These are phyloP conservation scores for Penicillium rolfsii DNA, from an alignment of 2,329 filamentous ascomycete species.

Conservation along the genomic window DNA sequence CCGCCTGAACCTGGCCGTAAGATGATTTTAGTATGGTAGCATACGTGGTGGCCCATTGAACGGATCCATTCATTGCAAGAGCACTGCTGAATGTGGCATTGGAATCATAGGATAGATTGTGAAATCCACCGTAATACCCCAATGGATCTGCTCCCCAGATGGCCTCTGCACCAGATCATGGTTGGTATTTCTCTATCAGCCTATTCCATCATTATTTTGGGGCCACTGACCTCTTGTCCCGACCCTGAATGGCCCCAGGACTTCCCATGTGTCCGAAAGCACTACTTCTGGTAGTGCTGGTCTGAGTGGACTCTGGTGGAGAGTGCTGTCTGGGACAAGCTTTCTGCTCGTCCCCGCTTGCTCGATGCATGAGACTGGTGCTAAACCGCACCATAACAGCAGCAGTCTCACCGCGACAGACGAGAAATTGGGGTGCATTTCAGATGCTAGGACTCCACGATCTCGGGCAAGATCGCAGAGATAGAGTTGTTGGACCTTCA, in stretches of 20 bases:
- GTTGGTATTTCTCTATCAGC: neutral
- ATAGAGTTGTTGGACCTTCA: neutral
- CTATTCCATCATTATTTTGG: slow-evolving; percentile 7
- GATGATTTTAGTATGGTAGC: slow-evolving; percentile 37
- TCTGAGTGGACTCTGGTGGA: slow-evolving; percentile 11
- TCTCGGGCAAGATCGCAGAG: neutral
- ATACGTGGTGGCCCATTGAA: slow-evolving; percentile 51
- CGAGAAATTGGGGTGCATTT: neutral
- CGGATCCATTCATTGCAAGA: slow-evolving; percentile 54
- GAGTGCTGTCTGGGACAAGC: neutral
- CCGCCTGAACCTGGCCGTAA: slow-evolving; percentile 38
- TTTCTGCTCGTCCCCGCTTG: neutral
- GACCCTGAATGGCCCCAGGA: slow-evolving; percentile 61
- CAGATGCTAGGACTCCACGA: neutral
- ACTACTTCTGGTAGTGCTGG: slow-evolving; percentile 10
- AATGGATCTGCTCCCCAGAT: slow-evolving; percentile 63
- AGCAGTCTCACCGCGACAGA: neutral
- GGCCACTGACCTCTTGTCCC: slow-evolving; percentile 59
- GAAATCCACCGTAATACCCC: slow-evolving; percentile 58
- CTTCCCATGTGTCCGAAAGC: slow-evolving; percentile 50
- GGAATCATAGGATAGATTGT: slow-evolving; percentile 48
- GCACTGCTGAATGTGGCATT: slow-evolving; percentile 54
- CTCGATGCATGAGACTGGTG: neutral
- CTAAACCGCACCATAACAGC: neutral
- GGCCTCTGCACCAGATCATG: slow-evolving; percentile 49